Conservation (phyloP, 2,329 filamentous ascomycete genomes). For the Cadophora luteo-olivacea region DNA sequence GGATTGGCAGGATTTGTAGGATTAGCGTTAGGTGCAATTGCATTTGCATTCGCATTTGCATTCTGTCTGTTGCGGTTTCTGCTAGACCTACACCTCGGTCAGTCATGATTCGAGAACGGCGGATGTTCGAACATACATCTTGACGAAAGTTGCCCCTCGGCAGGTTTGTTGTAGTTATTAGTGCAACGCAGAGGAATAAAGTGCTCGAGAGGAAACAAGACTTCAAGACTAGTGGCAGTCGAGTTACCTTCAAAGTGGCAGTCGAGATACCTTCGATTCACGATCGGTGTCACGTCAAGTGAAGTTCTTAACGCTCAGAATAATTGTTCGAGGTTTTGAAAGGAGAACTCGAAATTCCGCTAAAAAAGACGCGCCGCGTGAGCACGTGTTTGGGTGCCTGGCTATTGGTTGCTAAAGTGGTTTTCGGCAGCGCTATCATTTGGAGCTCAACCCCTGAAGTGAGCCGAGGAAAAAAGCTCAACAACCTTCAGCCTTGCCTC, state of each 20-base stretch:
- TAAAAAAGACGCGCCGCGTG: neutral
- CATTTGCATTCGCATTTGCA: neutral
- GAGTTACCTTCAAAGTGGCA: too few species aligned
- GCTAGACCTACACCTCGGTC: neutral
- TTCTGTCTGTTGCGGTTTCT: neutral
- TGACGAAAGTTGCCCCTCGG: constrained; percentile 3
- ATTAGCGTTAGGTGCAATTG: neutral
- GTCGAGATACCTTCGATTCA: neutral
- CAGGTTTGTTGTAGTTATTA: neutral
- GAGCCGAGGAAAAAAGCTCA: constrained; percentile 4
- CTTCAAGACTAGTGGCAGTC: neutral
- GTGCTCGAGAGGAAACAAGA: neutral
- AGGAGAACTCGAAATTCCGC: neutral
- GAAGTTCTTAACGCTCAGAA: neutral
- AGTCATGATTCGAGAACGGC: neutral
- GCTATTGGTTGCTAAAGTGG: neutral
- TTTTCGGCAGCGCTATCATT: neutral
- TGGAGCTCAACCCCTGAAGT: neutral
- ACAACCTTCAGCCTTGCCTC: neutral
- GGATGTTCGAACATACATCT: neutral
- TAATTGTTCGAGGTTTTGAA: neutral
- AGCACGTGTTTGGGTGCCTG: constrained; percentile 3
- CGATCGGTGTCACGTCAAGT: neutral
- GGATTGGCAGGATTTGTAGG: constrained; percentile 11
- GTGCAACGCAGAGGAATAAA: neutral